Conservation (phyloP, 2,329 filamentous ascomycete genomes). For the Ceratocystis huliohia region DNA sequence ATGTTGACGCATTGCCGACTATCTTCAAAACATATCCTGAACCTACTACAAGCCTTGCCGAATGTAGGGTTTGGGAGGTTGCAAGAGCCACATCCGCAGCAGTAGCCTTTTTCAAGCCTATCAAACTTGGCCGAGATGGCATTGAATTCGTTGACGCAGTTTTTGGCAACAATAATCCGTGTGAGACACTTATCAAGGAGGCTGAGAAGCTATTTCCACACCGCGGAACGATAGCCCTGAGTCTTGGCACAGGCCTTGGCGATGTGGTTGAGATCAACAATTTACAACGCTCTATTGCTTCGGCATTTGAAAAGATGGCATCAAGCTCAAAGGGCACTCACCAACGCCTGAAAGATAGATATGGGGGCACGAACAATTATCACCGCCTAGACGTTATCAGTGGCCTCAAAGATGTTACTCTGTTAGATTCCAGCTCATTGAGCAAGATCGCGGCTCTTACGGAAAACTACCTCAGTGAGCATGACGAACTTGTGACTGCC, state of each 20-base stretch:
- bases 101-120: background rate
- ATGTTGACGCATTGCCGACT: no score
- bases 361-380: no score
- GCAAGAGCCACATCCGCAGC: background rate
- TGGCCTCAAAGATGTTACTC: slow-evolving; percentile 25
- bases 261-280: slow-evolving; percentile 22
- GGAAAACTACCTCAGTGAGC: slow-evolving; percentile 22
- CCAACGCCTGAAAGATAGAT: no score
- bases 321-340: fast-evolving
- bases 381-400: background rate
- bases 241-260: slow-evolving; percentile 26
- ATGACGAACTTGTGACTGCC: background rate
- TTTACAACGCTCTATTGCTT: background rate
- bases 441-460: slow-evolving; percentile 24
- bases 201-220: slow-evolving; percentile 24
- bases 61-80: no score
- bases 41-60: slow-evolving; percentile 22
- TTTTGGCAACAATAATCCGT: slow-evolving; percentile 27
- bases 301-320: background rate
- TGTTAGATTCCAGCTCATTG: slow-evolving; percentile 25
- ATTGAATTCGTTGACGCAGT: slow-evolving; percentile 27
- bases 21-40: no score
- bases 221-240: slow-evolving; percentile 22
- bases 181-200: slow-evolving; percentile 23
- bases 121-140: slow-evolving; percentile 7